Conservation (phyloP, 441 rosid species). For the Flueggea neowawraea region DNA sequence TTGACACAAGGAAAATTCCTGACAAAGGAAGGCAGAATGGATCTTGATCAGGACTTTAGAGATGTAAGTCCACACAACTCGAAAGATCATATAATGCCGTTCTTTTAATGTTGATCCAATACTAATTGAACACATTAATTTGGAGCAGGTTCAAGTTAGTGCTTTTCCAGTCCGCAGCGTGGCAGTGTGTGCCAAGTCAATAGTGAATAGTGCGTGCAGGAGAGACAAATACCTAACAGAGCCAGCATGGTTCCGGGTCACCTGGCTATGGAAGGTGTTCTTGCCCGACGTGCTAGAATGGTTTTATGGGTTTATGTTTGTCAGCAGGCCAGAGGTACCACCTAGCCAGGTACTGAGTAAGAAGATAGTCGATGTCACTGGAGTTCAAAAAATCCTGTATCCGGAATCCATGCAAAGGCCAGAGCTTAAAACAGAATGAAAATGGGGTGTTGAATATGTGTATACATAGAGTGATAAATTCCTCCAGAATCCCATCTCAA, state of each 20-base stretch:
- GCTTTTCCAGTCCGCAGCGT: constrained; percentile 21
- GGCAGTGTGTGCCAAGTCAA: constrained; percentile 40
- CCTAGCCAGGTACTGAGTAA: constrained; percentile 8
- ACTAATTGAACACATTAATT: neutral
- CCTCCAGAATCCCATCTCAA: no score
- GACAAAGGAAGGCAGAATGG: constrained; percentile 34
- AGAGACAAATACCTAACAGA: constrained; percentile 50
- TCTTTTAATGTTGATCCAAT: no score
- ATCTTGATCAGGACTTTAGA: constrained; percentile 46
- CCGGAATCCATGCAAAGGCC: constrained; percentile 10
- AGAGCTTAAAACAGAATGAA: constrained; percentile 3
- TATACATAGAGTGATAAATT: no score
- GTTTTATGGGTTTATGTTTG: constrained; percentile 1
- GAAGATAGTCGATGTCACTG: constrained; percentile 4
- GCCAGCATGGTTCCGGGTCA: constrained; percentile 37
- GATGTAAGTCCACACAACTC: constrained; percentile 35
- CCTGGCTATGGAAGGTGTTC: constrained; percentile 24
- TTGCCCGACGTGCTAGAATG: constrained; percentile 32
- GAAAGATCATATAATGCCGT: neutral
- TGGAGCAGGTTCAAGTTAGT: constrained; percentile 4
- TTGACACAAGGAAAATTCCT: constrained; percentile 54
- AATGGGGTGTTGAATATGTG: neutral
- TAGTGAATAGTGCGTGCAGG: constrained; percentile 44
- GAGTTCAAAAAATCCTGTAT: constrained; percentile 14
- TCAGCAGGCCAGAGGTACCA: neutral